Percentiles rank a stretch among this genome's conserved stretches.
Evolutionary conservation across 305 asterid genomes (phyloP).

Genomic region (Fraxinus platypoda): DNA sequence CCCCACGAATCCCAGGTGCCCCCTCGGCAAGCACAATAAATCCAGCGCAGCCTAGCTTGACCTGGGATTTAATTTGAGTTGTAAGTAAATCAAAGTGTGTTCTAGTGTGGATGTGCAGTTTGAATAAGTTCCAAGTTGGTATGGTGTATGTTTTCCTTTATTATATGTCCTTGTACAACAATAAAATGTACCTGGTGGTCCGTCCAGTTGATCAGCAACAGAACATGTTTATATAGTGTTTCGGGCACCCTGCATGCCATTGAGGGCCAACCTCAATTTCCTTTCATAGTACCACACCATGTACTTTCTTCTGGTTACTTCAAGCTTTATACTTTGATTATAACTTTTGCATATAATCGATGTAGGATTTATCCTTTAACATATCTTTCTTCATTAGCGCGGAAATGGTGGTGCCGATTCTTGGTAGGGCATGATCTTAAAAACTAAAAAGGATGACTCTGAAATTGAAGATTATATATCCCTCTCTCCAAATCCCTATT

Average conservation of each 20-base stretch:
- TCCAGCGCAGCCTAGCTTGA: conserved; percentile 45
- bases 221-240: not conserved
- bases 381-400: too few relatives aligned
- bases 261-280: too few relatives aligned
- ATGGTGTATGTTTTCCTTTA: conserved; percentile 52
- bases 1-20: conserved; percentile 25
- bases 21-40: conserved; percentile 32
- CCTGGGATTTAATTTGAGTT: conserved; percentile 69
- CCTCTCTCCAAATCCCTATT: too few relatives aligned
- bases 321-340: too few relatives aligned
- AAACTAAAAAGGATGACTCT: too few relatives aligned
- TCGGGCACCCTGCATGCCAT: not conserved
- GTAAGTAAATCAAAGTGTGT: conserved; percentile 27
- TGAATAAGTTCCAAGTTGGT: conserved; percentile 34
- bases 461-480: too few relatives aligned
- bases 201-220: not conserved
- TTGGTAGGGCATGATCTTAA: too few relatives aligned
- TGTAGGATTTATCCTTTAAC: too few relatives aligned
- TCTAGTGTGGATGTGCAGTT: conserved; percentile 35
- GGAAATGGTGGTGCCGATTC: too few relatives aligned
- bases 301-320: too few relatives aligned
- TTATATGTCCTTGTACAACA: conserved; percentile 26
- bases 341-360: too few relatives aligned
- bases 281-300: too few relatives aligned
- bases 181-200: not conserved